Evolutionary conservation across 768 basidiomycete genomes (phyloP).

Genomic region (Trametes villosa): DNA sequence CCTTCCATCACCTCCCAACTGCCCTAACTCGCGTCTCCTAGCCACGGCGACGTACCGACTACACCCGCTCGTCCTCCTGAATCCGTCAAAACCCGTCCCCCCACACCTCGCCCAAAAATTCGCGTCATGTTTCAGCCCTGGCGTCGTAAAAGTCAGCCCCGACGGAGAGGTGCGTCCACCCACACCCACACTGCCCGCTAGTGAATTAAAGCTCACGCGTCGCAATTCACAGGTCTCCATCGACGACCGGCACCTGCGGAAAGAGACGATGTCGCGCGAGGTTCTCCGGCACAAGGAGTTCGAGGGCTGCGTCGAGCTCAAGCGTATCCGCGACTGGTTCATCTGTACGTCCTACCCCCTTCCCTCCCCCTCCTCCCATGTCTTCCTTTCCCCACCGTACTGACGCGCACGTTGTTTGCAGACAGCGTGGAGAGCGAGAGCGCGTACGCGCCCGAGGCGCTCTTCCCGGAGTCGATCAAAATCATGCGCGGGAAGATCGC

Average conservation of each 20-base stretch:
- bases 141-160: constrained; percentile 70
- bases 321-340: constrained; percentile 89
- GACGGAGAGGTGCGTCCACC: constrained; percentile 46
- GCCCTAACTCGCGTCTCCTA: constrained; percentile 31
- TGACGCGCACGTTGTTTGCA: constrained; percentile 32
- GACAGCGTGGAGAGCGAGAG: constrained; percentile 93
- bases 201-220: background rate
- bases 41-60: constrained; percentile 96
- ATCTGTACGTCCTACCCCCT: constrained; percentile 80
- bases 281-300: constrained; percentile 93
- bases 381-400: background rate
- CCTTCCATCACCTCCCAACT: background rate
- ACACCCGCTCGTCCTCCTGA: constrained; percentile 77
- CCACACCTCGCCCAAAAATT: constrained; percentile 81
- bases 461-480: constrained; percentile 78
- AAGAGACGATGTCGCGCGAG: constrained; percentile 90
- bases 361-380: too few species aligned
- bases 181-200: too few species aligned
- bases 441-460: constrained; percentile 80
- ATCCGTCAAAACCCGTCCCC: constrained; percentile 75
- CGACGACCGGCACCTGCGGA: constrained; percentile 66
- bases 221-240: constrained; percentile 49
- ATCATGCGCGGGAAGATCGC: constrained; percentile 84
- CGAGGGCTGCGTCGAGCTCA: constrained; percentile 77
- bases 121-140: constrained; percentile 83